Evolutionary conservation across 169 alveolate genomes (phyloP), one percentile per base, ranked within the genome.

Genomic region (Cryptosporidium baileyi): DNA sequence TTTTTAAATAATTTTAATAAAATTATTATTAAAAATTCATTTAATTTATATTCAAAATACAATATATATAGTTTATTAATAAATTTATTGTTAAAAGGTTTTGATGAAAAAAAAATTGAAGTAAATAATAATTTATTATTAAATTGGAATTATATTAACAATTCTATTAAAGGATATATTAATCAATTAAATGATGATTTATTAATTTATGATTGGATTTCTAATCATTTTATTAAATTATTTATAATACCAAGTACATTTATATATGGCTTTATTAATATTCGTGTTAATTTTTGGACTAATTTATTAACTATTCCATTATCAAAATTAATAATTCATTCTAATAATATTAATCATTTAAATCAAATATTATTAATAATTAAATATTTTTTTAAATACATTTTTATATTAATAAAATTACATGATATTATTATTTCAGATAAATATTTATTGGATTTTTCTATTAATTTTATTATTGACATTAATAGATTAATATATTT

Each of bases 101-200:
- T n/a, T n/a, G 24, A n/a, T 36, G 81, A 65, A 44, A 43, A 45
- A 3, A 8, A 36, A 4, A 45, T 1, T 32, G 49, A 43, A 19
- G n/a, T n/a, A n/a, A n/a, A n/a, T n/a, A n/a, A n/a, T n/a, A 38
- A 41, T 11, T 28, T 6, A 45, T 7, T 47, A n/a, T 47, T 47
- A 47, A 47, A 74, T 26, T 74, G 85, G 85, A 74, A 34, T 9
- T 59, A 74, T 38, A 24, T 57, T 15, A 38, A 40, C n/a, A 74
- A 74, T n/a, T 74, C 85, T 0, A 38, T 74, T 36, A 74, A 74
- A 19, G 85, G 85, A 54, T 52, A 52, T 52, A 74, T 74, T 15
- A 74, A 74, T 22, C 65, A 74, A 36, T 40, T 74, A 22, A 57
- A 30, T n/a, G 24, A 54, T 15, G 67, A 54, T 30, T 0, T 24